phyloP scores from a whole-genome alignment of 805 yeast species.

The Yamadazyma tumulicola region DNA sequence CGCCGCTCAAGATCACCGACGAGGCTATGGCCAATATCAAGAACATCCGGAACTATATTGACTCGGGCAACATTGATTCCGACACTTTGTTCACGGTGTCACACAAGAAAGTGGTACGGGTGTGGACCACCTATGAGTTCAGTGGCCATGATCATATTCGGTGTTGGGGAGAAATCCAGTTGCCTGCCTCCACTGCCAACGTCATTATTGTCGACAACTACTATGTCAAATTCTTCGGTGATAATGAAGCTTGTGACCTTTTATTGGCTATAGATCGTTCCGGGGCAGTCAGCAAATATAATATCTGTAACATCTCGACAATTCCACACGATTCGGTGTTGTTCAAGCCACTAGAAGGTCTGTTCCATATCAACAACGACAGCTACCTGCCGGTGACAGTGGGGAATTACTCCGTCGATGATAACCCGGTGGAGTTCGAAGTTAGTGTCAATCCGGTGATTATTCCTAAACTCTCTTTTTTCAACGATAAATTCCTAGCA shows the following conservation, averaged over 20 bases:
- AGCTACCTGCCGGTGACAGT: constrained; percentile 9
- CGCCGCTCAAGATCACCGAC: constrained; percentile 13
- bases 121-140: constrained; percentile 66
- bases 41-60: constrained; percentile 30
- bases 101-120: constrained; percentile 53
- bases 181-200: constrained; percentile 13
- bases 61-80: constrained; percentile 28
- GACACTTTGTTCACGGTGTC: constrained; percentile 60
- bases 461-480: constrained; percentile 12
- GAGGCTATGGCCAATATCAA: constrained; percentile 32
- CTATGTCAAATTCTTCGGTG: constrained; percentile 3
- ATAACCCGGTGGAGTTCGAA: constrained; percentile 2
- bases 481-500: constrained; percentile 13
- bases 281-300: constrained; percentile 43
- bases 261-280: constrained; percentile 40
- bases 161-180: constrained; percentile 50
- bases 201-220: constrained; percentile 36
- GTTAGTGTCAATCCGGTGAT: constrained; percentile 16
- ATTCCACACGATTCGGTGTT: constrained; percentile 54
- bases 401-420: background rate
- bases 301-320: constrained; percentile 48
- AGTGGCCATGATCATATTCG: constrained; percentile 56
- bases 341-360: constrained; percentile 31
- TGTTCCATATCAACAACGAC: constrained; percentile 7
- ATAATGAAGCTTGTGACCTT: constrained; percentile 16